Evolutionary conservation across 164 flowering plant genomes (phyloP), one percentile per base, ranked within the genome.

Genomic region (Warburgia ugandensis): DNA sequence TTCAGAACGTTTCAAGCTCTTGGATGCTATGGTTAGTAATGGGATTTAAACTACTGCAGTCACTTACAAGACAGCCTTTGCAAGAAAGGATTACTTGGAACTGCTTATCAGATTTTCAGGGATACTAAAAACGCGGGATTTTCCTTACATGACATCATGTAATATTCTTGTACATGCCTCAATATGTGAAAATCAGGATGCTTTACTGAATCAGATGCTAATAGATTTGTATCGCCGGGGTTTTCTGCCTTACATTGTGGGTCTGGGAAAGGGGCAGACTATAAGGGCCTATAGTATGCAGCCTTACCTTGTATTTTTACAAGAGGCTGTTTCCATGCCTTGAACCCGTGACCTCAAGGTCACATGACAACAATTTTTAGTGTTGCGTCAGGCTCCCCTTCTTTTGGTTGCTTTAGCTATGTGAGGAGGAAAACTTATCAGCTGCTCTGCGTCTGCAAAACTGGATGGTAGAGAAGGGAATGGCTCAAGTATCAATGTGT

Each of bases 131-230:
- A 43, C 36, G 50, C 35, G 38, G 65, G 64, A 16, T 37, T 49
- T 52, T 7, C 75, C 74, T 29, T 61, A 76, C 54, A 61, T 44
- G 2, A 62, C 56, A 27, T 61, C 77, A 19, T 78, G 67, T 45
- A 76, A 74, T 55, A 76, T 76, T 65, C 74, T 78, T 32, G 46
- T 76, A 13, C 68, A 68, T 50, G 73, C 77, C 44, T 64, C 61
- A 22, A 44, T 60, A 43, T 36, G 30, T 45, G 63, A 58, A 48
- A 48, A 37, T 23, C 51, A 69, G 25, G 26, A 50, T 56, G 19
- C 42, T 23, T 22, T 70, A 59, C 52, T 62, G 45, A 26, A 43
- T n/a, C 46, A 70, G 50, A 52, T 78, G 47, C 52, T 60, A 26
- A 57, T 55, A 38, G 74, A 73, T 31, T 73, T 78, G 74, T 12